Evolutionary conservation across 352 stramenopile species (phyloP), one percentile per base, ranked within the genome.

Genomic region (Plasmopara halstedii): DNA sequence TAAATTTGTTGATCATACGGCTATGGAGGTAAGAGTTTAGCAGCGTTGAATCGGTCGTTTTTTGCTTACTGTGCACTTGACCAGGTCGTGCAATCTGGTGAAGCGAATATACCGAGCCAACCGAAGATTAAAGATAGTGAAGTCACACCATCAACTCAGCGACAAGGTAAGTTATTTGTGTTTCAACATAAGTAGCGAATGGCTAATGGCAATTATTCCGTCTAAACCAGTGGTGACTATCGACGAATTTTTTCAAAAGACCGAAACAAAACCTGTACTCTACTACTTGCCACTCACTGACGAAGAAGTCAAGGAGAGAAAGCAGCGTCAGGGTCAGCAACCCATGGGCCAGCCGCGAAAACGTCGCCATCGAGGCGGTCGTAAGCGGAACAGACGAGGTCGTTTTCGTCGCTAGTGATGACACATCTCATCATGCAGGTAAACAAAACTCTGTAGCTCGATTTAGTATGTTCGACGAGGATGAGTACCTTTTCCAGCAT

Each of bases 201-300:
- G 10, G 26, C 32, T 50, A 21, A 52, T 42, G 10, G 19, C 32
- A 32, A 17, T 41, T 32, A 18, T 53, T 33, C 15, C 54, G 33
- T 53, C 36, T 35, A 25, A 37, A 40, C 7, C 25, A 58, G 55
- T 60, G 37, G 59, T 63, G 38, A 73, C 75, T 13, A 73, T 89
- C 47, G 73, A 89, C 42, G 73, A 85, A 15, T 76, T 86, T 29
- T 89, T 92, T 50, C 53, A 70, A 21, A 88, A 87, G 50, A 94
- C 83, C 1, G 60, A 72, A 40, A 78, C 77, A 20, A 85, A 84
- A 46, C 83, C 83, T 9, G 66, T 83, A 42, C 49, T 94, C 19
- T 92, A 88, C 63, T 94, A 86, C 53, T 52, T 92, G 34, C 78
- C 83, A 18, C 52, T 88, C 14, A 75, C 68, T 1, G 69, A 88